Evolutionary conservation across 371 early-diverging fungal genomes (phyloP), one percentile per base, ranked within the genome.

Genomic region (Circinella umbellata): DNA sequence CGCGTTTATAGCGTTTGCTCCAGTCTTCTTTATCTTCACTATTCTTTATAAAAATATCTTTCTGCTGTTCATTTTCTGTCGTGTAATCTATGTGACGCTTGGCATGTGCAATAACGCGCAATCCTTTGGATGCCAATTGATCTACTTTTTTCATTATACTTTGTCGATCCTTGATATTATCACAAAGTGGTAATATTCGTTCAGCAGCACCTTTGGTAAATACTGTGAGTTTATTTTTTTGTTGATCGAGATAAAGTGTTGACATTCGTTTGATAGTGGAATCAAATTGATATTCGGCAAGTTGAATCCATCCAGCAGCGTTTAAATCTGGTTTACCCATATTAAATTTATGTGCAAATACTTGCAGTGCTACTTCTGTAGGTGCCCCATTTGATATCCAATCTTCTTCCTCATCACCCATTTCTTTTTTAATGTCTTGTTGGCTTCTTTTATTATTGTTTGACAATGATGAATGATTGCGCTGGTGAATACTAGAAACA

Each of bases 261-360:
- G 77, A 78, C 96, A 95, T 95, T 47, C 94, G 86, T 77, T 95
- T 95, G 65, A 94, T 86, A 38, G 90, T 88, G 8, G 92, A 91
- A 78, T 90, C 89, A 63, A 92, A 92, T 15, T 88, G 89, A 66
- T 82, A 86, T 72, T 91, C 92, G 55, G 91, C 85, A 1, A 94
- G 77, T 14, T 92, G 87, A 46, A 86, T 87, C 80, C 86, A 92
- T 59, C 78, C 80, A n/a, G 48, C 67, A 15, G 69, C 66, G 34
- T 74, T 64, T 63, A 89, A 74, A 35, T 73, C 70, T 13, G 89
- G 86, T 72, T 89, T 88, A 67, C 88, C 87, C 73, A 84, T 77
- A 3, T 83, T 80, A 7, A 88, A 83, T 72, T 90, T 92, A 64
- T 84, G 81, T 0, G 93, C 92, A 63, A 90, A 89, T 13, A 91